Evolutionary conservation across 2,329 filamentous ascomycete species (phyloP), one percentile per base, ranked within the genome.

Genomic region (Kalmusia sp.): DNA sequence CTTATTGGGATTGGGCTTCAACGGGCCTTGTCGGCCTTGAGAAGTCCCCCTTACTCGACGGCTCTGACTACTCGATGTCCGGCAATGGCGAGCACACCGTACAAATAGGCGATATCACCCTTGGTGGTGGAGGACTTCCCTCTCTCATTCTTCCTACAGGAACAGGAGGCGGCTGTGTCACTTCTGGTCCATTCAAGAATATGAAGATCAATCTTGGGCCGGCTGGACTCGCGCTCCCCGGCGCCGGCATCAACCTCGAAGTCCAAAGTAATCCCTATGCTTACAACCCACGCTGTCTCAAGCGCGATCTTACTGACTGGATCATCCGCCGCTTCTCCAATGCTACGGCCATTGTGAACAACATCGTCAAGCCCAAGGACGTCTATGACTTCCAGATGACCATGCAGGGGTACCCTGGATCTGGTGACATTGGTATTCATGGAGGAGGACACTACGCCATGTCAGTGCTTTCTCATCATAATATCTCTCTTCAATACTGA

Each of bases 1-100:
- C 74, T 3, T 64, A 64, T 52, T 63, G 58, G 60, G 40, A 68
- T 64, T 44, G 61, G 63, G 41, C 51, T 3, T 34, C 47, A 37
- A 58, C 59, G 4, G 58, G 59, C n/a, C 22, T 27, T 3, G 55
- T 48, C 12, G 46, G 53, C 21, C 41, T 59, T 12, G 54, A 49
- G 9, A 54, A 43, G 3, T 81, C 79, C 1, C 70, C 79, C 9
- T 67, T 83, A 48, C 82, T 82, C 54, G 79, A 83, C 55, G 81
- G 82, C n/a, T 79, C 74, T 48, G 76, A 72, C 1, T 72, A 69
- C 6, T 79, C 76, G 15, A 71, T 82, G 59, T 74, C 73, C 4
- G 79, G 80, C 9, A 77, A 82, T 58, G 79, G 79, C 3, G 75
- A 54, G 6, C 68, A 68, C 45, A 62, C 76, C 35, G 40, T 61